Evolutionary conservation across 306 rosid genomes (phyloP).

Genomic region (Cicer bijugum): DNA sequence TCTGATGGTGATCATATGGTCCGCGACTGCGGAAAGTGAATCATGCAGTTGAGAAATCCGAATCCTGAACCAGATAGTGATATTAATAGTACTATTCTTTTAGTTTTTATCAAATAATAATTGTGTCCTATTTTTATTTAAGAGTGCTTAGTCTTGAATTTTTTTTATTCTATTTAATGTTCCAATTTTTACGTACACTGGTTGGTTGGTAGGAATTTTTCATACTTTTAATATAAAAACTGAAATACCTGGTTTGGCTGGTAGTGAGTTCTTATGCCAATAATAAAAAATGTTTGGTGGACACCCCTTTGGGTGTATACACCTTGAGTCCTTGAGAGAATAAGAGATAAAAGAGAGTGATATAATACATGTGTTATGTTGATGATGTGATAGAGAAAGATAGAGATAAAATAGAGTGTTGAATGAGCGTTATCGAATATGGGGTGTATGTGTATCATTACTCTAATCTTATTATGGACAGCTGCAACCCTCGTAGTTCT

Average conservation of each 20-base stretch:
- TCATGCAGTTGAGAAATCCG: neutral
- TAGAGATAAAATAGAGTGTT: no score
- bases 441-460: no score
- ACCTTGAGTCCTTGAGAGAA: no score
- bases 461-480: neutral
- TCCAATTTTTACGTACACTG: neutral
- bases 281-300: neutral
- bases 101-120: neutral
- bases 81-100: neutral
- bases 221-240: neutral
- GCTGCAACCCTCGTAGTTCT: neutral
- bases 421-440: no score
- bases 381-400: no score
- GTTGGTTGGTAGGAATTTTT: no score
- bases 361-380: no score
- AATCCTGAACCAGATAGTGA: neutral
- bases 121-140: neutral
- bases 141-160: neutral
- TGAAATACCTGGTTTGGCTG: slow-evolving; percentile 5
- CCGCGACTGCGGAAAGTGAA: no score
- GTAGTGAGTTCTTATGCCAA: slow-evolving; percentile 12
- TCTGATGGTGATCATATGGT: neutral
- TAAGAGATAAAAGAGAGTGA: no score
- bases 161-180: neutral
- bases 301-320: no score